Percentiles rank a stretch among this genome's conserved stretches.
These are phyloP conservation scores for Rhamnella rubrinervis DNA, from an alignment of 331 rosid species.

Conservation along the genomic window DNA sequence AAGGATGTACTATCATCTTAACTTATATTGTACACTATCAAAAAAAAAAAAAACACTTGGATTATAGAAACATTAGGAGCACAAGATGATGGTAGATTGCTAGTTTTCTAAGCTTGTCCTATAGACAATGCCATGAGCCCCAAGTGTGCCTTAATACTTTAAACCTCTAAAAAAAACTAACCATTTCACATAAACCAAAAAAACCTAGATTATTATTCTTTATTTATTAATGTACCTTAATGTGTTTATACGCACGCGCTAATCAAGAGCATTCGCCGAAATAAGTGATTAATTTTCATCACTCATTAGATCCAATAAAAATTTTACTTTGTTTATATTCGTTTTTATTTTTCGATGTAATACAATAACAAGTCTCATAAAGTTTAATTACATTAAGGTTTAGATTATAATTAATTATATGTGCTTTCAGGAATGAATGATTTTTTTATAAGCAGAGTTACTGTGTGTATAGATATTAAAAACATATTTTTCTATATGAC, in stretches of 20 bases:
- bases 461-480: not conserved
- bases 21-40: not conserved
- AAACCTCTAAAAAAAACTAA: not conserved
- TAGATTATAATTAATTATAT: not conserved
- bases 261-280: constrained; percentile 33
- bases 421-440: not conserved
- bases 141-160: constrained; percentile 18
- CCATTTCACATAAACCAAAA: too few species aligned
- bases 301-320: constrained; percentile 56
- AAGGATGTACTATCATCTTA: not conserved
- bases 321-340: constrained; percentile 16
- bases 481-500: not conserved
- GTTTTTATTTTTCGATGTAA: constrained; percentile 14
- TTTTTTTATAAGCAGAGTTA: not conserved
- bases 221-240: too few species aligned
- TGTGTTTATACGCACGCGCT: constrained; percentile 10
- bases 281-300: constrained; percentile 28
- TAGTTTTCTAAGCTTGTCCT: constrained; percentile 31
- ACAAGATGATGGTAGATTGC: constrained; percentile 37
- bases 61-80: too few species aligned
- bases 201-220: too few species aligned
- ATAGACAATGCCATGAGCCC: constrained; percentile 36
- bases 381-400: not conserved
- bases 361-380: not conserved
- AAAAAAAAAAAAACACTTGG: not conserved